Base-by-base conservation (phyloP, 2,329 filamentous ascomycete species). In the Xylariaceae sp. region DNA sequence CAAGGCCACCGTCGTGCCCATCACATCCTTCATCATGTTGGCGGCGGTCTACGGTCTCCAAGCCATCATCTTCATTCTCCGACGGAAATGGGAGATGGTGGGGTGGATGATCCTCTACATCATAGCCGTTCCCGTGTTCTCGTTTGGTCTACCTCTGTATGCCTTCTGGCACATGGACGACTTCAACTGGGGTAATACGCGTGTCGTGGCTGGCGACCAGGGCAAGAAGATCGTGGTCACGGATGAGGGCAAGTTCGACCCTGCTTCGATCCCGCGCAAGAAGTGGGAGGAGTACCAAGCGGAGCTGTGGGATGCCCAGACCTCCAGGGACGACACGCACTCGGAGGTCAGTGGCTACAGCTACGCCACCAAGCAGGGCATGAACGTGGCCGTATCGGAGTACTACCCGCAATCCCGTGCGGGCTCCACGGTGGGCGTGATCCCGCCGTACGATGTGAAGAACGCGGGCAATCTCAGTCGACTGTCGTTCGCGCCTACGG, bases 151-250 rank as follows among this genome's bases (percentile, higher is more conserved):
- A 28, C 92, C 92, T 1, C 66, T 98, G 18, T 96, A 96, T 60
- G 74, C 90, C 31, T 98, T 98, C 75, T 98, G 92, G 92, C 77
- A 95, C 65, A 96, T 96, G 92, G 92, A 98, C 60, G 92, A 98
- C 64, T 98, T 98, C 75, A 85, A 83, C 51, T 98, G 92, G 92
- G 92, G 92, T 63, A 98, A 95, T 63, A 98, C 92, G 25, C 90
- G 92, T 77, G 77, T 98, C 37, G 88, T 98, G 44, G 92, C 85
- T 6, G 92, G 92, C 57, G 92, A 98, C 58, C 81, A 82, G 59
- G 92, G 92, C 44, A 82, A 87, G 58, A 90, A 95, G 69, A 68
- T 96, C 42, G 77, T 98, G 49, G 82, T 98, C 46, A 86, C 88
- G 2, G 92, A 98, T 58, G 92, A 98, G 65, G 92, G 92, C 67